phyloP scores from a whole-genome alignment of 257 asterid genomes.

The Jasminum sambac region DNA sequence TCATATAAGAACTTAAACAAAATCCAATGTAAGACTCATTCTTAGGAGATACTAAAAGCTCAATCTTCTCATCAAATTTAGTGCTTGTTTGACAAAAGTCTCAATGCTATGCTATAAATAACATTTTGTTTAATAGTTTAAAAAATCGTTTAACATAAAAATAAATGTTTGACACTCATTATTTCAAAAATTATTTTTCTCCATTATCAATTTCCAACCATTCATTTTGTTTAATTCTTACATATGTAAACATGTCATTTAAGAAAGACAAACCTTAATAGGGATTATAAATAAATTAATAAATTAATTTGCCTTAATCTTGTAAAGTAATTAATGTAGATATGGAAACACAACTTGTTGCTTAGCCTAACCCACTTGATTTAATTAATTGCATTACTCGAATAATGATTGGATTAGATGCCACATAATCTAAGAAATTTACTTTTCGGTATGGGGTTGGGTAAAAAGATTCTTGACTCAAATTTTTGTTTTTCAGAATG shows the following conservation, averaged over 20 bases:
- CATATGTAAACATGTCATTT: neutral
- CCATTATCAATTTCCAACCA: too few relatives aligned
- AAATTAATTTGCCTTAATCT: conserved; percentile 29
- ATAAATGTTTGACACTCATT: too few relatives aligned
- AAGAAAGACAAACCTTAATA: conserved; percentile 3
- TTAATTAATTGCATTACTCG: neutral
- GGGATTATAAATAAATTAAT: neutral
- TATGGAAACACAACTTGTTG: conserved; percentile 4
- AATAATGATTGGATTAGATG: conserved; percentile 31
- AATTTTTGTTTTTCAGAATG: conserved; percentile 19
- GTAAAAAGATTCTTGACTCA: conserved; percentile 28
- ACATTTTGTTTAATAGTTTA: too few relatives aligned
- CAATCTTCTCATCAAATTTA: too few relatives aligned
- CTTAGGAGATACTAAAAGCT: too few relatives aligned
- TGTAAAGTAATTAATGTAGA: neutral
- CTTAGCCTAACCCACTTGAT: conserved; percentile 30
- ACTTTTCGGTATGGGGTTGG: conserved; percentile 28
- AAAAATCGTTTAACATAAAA: too few relatives aligned
- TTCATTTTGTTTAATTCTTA: too few relatives aligned
- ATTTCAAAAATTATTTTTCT: too few relatives aligned
- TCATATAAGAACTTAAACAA: too few relatives aligned
- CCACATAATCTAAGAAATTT: conserved; percentile 23
- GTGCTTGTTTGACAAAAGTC: too few relatives aligned
- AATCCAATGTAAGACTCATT: too few relatives aligned
- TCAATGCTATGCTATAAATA: too few relatives aligned